Evolutionary conservation across 495 filamentous ascomycete species (phyloP).

Genomic region (Aspergillus haitiensis): DNA sequence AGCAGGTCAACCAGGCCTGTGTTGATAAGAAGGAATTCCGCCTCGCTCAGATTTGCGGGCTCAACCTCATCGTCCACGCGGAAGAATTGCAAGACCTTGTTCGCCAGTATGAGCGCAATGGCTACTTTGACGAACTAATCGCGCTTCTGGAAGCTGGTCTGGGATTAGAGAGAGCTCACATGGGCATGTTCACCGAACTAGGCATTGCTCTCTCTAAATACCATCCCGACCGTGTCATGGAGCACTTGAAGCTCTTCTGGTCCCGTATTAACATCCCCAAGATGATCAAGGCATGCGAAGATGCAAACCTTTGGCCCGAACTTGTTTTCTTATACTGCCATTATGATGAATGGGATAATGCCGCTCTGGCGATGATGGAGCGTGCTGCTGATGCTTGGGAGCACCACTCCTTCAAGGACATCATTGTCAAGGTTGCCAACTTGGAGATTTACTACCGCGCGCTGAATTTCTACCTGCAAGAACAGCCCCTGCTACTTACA

Average conservation of each 20-base stretch:
- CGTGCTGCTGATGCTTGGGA: slow-evolving; percentile 98
- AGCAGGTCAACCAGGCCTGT: slow-evolving; percentile 96
- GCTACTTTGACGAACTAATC: slow-evolving; percentile 98
- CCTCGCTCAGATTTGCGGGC: slow-evolving; percentile 97
- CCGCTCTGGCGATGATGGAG: slow-evolving; percentile 98
- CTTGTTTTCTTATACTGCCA: slow-evolving; percentile 98
- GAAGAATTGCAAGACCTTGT: slow-evolving; percentile 94
- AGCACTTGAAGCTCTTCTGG: slow-evolving; percentile 99
- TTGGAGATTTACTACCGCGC: slow-evolving; percentile 98
- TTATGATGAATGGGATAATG: slow-evolving; percentile 99
- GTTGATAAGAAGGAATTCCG: slow-evolving; percentile 99
- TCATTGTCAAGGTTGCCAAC: slow-evolving; percentile 96
- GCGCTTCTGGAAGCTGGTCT: slow-evolving; percentile 91
- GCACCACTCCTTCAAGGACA: slow-evolving; percentile 99
- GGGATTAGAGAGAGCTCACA: slow-evolving; percentile 85
- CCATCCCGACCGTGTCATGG: slow-evolving; percentile 95
- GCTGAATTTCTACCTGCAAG: slow-evolving; percentile 96
- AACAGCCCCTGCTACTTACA: slow-evolving; percentile 92
- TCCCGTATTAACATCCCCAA: slow-evolving; percentile 97
- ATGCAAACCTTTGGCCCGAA: slow-evolving; percentile 96
- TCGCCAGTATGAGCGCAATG: slow-evolving; percentile 92
- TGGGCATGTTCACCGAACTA: slow-evolving; percentile 97
- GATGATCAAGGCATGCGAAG: slow-evolving; percentile 93
- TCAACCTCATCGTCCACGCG: slow-evolving; percentile 97
- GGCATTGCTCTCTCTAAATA: slow-evolving; percentile 96